Conservation (phyloP, 495 filamentous ascomycete species). For the Aspergillus sclerotiicarbonarius region DNA sequence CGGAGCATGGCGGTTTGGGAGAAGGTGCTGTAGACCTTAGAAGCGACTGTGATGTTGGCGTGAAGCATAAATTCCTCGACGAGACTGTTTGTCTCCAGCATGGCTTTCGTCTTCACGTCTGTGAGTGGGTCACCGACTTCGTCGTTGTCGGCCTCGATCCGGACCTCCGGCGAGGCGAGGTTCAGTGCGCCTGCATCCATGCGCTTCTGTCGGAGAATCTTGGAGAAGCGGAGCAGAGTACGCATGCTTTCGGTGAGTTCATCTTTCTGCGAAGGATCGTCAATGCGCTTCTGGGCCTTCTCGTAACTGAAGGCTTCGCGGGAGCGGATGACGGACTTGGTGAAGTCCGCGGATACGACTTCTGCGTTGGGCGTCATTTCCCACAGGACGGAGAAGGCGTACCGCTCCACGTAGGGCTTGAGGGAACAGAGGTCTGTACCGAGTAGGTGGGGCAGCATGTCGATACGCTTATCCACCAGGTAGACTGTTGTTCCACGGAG, state of each 20-base stretch:
- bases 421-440: slow-evolving; percentile 96
- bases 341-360: slow-evolving; percentile 77
- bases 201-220: slow-evolving; percentile 90
- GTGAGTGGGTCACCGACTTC: slow-evolving; percentile 90
- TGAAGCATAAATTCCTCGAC: slow-evolving; percentile 99
- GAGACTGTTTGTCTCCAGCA: slow-evolving; percentile 93
- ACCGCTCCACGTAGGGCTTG: slow-evolving; percentile 96
- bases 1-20: slow-evolving; percentile 93
- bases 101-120: slow-evolving; percentile 90
- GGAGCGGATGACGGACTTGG: slow-evolving; percentile 97
- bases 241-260: slow-evolving; percentile 90
- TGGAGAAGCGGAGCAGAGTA: slow-evolving; percentile 80
- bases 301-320: slow-evolving; percentile 98
- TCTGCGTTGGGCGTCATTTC: slow-evolving; percentile 84
- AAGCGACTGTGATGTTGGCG: slow-evolving; percentile 90
- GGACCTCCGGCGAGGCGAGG: slow-evolving; percentile 92
- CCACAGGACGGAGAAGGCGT: slow-evolving; percentile 94
- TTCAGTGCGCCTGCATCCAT: slow-evolving; percentile 95
- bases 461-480: slow-evolving; percentile 96
- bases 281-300: slow-evolving; percentile 87
- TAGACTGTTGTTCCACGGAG: slow-evolving; percentile 95
- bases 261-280: slow-evolving; percentile 80
- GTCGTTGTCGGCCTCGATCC: slow-evolving; percentile 88
- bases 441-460: slow-evolving; percentile 95
- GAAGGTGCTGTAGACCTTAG: slow-evolving; percentile 83